Evolutionary conservation across 2,329 filamentous ascomycete species (phyloP), one percentile per base, ranked within the genome.

Genomic region (Phaeophleospora eucalypticola): DNA sequence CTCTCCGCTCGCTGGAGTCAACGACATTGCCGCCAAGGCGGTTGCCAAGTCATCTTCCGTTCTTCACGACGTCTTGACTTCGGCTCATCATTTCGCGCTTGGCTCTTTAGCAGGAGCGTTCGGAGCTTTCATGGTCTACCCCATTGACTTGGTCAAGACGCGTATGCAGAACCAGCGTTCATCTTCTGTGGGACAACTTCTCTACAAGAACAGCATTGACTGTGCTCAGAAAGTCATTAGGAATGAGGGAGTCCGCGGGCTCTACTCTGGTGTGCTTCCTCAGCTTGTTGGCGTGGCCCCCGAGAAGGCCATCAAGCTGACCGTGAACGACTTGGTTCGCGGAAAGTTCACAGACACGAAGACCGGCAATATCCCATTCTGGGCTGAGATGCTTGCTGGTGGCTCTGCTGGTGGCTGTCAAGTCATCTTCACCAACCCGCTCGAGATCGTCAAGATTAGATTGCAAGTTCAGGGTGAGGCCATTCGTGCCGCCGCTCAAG

Each of bases 371-470:
- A 95, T 98, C 63, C 78, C 75, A 63, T 71, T 81, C 59, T 72
- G 75, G 21, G 75, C 83, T 52, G 93, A 98, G 71, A 73, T 97
- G 51, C 54, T 98, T 37, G 87, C 93, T 51, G 93, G 93, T 82
- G 93, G 86, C 71, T 76, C 80, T 43, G 93, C 93, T 32, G 93
- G 93, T 71, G 90, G 74, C 58, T 97, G 91, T 72, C 93, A 98
- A 84, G 93, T 98, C 59, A 83, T 96, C 60, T 97, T 97, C 72
- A 96, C 89, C 58, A 98, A 97, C 69, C 93, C 93, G 19, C 82
- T 98, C 15, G 93, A 98, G 70, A 98, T 98, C 65, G 93, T 98
- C 75, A 98, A 98, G 78, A 98, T 98, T 66, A 87, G 93, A 57
- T 82, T 98, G 43, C 93, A 98, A 70, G 87, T 98, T 18, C 93